phyloP scores from a whole-genome alignment of 257 asterid species.

The Solanum pimpinellifolium region DNA sequence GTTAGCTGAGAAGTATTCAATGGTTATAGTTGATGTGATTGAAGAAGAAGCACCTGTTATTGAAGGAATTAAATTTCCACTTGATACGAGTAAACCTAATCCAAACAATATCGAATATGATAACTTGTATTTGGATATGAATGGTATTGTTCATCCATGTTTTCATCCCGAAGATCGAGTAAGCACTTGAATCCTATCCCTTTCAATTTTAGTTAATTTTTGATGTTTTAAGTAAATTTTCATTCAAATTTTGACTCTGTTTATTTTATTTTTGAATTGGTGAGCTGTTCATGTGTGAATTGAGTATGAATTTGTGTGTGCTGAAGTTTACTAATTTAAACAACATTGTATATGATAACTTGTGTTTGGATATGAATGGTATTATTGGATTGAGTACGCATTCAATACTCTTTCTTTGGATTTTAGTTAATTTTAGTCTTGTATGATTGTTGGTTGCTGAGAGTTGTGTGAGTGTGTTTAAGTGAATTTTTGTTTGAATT shows the following conservation, averaged over 20 bases:
- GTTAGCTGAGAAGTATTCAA: constrained; percentile 30
- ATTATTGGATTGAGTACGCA: constrained; percentile 1
- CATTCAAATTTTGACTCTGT: neutral
- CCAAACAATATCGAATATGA: neutral
- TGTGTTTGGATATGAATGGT: constrained; percentile 13
- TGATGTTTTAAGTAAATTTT: neutral
- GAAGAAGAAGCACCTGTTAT: constrained; percentile 1
- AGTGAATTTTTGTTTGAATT: neutral
- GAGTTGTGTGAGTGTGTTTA: neutral
- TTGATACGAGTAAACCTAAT: neutral
- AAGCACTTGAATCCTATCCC: neutral
- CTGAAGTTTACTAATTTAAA: neutral
- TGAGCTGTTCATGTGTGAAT: neutral
- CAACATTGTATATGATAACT: neutral
- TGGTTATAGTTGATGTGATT: constrained; percentile 6
- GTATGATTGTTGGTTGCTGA: neutral
- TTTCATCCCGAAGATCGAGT: constrained; percentile 5
- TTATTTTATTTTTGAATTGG: neutral
- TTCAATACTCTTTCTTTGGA: neutral
- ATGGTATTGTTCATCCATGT: constrained; percentile 8
- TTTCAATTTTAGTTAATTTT: neutral
- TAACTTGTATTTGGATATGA: constrained; percentile 14
- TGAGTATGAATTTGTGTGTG: neutral
- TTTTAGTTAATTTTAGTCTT: neutral
- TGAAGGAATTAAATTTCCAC: neutral